Evolutionary conservation across 2,329 filamentous ascomycete genomes (phyloP).

Genomic region (Talaromyces sp.): DNA sequence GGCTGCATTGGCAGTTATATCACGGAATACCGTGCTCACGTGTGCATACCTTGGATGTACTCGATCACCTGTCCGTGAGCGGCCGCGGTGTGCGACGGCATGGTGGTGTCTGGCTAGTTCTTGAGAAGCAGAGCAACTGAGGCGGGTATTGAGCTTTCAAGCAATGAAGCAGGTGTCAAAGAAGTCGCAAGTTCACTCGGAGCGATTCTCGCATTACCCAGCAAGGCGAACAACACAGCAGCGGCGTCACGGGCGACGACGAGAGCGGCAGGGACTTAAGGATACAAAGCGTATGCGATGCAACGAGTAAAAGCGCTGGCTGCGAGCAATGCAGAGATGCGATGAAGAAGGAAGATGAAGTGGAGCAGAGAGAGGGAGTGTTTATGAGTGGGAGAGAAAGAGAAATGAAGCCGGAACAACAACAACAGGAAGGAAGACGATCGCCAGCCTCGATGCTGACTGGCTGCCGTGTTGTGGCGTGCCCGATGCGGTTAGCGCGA

Average conservation of each 20-base stretch:
- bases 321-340: slow-evolving; percentile 8
- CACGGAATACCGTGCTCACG: neutral
- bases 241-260: neutral
- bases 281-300: slow-evolving; percentile 12
- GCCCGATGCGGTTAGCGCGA: slow-evolving; percentile 26
- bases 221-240: neutral
- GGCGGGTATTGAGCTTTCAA: neutral
- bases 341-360: slow-evolving; percentile 11
- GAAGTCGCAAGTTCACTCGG: neutral
- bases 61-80: slow-evolving; percentile 87
- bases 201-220: slow-evolving; percentile 5
- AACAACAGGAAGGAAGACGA: neutral
- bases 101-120: slow-evolving; percentile 27
- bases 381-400: slow-evolving; percentile 14
- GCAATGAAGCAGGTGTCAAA: neutral
- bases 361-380: neutral
- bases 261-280: slow-evolving; percentile 2
- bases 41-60: slow-evolving; percentile 75
- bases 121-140: neutral
- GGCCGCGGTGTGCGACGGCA: slow-evolving; percentile 44
- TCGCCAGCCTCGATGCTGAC: slow-evolving; percentile 11
- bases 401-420: slow-evolving; percentile 2
- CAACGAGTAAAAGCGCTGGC: slow-evolving; percentile 6
- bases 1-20: neutral
- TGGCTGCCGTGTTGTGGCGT: slow-evolving; percentile 37